These are phyloP conservation scores for Fraxinus floribunda DNA, from an alignment of 305 asterid species.

Conservation along the genomic window DNA sequence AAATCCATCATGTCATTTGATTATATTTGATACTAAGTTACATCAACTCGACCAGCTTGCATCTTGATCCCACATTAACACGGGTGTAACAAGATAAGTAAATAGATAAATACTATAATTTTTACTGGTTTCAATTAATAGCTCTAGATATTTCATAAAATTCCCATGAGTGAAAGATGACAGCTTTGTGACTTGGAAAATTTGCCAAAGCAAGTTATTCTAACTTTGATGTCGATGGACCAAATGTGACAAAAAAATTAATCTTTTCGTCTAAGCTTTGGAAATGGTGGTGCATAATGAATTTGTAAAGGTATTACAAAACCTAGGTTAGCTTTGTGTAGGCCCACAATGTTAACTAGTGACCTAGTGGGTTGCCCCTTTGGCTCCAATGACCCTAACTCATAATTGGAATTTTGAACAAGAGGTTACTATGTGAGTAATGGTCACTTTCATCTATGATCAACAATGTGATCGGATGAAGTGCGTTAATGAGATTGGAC, in stretches of 20 bases:
- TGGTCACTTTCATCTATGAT: constrained; percentile 32
- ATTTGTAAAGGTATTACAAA: constrained; percentile 21
- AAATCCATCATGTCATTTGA: not conserved
- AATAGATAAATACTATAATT: not conserved
- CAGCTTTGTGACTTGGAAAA: not conserved
- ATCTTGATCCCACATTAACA: not conserved
- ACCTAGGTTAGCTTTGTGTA: constrained; percentile 29
- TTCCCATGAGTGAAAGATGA: not conserved
- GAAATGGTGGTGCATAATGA: constrained; percentile 41
- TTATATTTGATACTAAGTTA: not conserved
- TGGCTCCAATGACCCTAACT: constrained; percentile 31
- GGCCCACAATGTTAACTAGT: constrained; percentile 37
- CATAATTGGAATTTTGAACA: constrained; percentile 39
- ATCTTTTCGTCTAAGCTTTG: constrained; percentile 21
- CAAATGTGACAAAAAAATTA: constrained; percentile 4
- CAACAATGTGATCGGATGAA: not conserved
- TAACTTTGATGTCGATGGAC: not conserved
- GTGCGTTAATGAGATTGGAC: not conserved
- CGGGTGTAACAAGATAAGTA: not conserved
- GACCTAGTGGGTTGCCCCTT: constrained; percentile 27
- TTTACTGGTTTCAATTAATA: not conserved
- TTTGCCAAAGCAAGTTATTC: not conserved
- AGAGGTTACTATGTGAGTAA: constrained; percentile 23
- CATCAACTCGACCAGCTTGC: not conserved
- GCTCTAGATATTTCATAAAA: not conserved